These are phyloP conservation scores for Trichomonas gallinae DNA, from an alignment of 208 protist species.

Conservation along the genomic window DNA sequence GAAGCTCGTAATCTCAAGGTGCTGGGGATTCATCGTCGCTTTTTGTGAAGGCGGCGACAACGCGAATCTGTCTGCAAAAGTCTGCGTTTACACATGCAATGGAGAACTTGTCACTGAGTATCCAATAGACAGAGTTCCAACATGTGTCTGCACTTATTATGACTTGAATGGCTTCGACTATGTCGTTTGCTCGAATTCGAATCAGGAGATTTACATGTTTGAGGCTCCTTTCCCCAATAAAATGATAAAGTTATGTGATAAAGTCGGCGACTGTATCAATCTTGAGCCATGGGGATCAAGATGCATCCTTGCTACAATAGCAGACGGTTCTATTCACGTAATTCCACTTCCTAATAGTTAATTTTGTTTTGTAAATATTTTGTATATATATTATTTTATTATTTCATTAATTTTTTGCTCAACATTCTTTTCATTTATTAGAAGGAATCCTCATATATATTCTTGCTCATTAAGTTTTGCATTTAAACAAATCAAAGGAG, in stretches of 20 bases:
- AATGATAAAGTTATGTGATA: background rate
- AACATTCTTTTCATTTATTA: too few species aligned
- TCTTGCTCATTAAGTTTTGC: too few species aligned
- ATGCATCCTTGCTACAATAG: background rate
- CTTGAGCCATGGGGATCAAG: background rate
- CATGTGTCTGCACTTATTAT: background rate
- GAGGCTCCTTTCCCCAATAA: background rate
- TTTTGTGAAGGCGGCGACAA: background rate
- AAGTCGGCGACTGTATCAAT: background rate
- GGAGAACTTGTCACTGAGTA: background rate
- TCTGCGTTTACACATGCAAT: background rate
- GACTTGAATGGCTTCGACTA: background rate
- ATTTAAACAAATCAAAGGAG: too few species aligned
- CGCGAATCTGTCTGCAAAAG: background rate
- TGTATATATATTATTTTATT: too few species aligned
- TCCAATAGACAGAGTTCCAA: background rate
- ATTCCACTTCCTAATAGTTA: background rate
- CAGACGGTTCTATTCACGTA: background rate
- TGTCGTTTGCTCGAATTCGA: background rate
- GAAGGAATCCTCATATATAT: too few species aligned
- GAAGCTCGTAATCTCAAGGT: background rate
- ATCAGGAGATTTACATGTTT: background rate
- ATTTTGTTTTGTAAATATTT: too few species aligned
- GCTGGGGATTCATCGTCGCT: background rate
- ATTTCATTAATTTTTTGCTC: too few species aligned